Percentiles rank a stretch among this genome's conserved stretches.
phyloP scores from a whole-genome alignment of 768 basidiomycete genomes.

The Stropharia rugosoannulata region DNA sequence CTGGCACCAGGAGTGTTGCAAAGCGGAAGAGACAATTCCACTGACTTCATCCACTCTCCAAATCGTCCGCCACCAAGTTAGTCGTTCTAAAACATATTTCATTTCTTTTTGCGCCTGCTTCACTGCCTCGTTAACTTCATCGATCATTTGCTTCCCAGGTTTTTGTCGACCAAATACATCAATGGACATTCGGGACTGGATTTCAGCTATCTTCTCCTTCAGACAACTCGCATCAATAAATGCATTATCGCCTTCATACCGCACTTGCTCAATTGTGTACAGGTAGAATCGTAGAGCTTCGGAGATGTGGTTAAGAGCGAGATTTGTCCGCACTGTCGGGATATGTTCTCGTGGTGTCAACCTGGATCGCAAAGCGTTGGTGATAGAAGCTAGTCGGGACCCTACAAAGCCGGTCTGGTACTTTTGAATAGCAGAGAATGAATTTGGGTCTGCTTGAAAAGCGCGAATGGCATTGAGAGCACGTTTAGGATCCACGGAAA shows the following conservation, averaged over 20 bases:
- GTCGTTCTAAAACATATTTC: conserved; percentile 35
- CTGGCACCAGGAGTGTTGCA: conserved; percentile 41
- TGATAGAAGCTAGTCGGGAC: conserved; percentile 56
- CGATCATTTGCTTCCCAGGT: conserved; percentile 11
- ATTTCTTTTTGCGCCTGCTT: conserved; percentile 35
- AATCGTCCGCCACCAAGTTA: conserved; percentile 48
- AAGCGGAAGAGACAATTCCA: conserved; percentile 31
- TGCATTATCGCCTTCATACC: conserved; percentile 34
- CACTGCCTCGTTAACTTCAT: conserved; percentile 36
- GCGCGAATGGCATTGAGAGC: conserved; percentile 53
- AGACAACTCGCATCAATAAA: conserved; percentile 34
- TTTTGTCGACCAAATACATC: conserved; percentile 36
- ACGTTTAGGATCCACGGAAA: conserved; percentile 59
- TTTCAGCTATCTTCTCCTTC: conserved; percentile 35
- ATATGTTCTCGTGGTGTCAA: conserved; percentile 7
- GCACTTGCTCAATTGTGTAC: conserved; percentile 26
- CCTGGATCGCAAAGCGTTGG: conserved; percentile 32
- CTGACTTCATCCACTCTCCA: conserved; percentile 48
- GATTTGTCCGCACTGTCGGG: conserved; percentile 29
- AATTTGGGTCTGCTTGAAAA: conserved; percentile 45
- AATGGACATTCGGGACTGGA: conserved; percentile 29
- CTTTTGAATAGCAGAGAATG: conserved; percentile 51
- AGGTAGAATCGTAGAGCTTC: conserved; percentile 39
- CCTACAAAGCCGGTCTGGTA: conserved; percentile 63
- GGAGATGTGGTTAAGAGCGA: conserved; percentile 36